Percentiles rank a stretch among this genome's conserved stretches.
These are phyloP conservation scores for Polytrichum commune DNA, from an alignment of 225 moss, liverwort and hornwort genomes.

Conservation along the genomic window DNA sequence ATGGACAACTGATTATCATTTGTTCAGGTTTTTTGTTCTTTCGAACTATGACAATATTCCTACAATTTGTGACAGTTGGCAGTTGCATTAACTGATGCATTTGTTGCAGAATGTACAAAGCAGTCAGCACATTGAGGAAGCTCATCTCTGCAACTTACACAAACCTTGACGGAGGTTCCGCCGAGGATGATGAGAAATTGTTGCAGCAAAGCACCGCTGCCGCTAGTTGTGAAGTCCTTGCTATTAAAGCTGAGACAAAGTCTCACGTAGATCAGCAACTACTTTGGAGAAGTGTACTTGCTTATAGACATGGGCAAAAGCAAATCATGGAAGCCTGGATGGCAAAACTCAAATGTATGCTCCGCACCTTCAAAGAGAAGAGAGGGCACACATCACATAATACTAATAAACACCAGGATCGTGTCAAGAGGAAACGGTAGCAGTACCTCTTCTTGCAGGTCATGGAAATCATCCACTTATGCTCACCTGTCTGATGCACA, in stretches of 20 bases:
- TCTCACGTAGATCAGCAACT: not conserved
- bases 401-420: not conserved
- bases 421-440: constrained; percentile 10
- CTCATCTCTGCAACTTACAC: constrained; percentile 11
- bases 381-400: not conserved
- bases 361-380: not conserved
- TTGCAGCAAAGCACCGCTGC: not conserved
- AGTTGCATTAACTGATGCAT: too few relatives aligned
- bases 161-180: constrained; percentile 7
- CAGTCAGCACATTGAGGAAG: constrained; percentile 12
- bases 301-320: constrained; percentile 16
- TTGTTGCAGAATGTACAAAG: constrained; percentile 9
- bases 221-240: not conserved
- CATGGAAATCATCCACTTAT: not conserved
- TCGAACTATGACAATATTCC: too few relatives aligned
- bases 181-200: constrained; percentile 8
- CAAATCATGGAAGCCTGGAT: constrained; percentile 15
- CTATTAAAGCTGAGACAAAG: not conserved
- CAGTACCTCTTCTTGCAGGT: not conserved
- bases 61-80: too few relatives aligned
- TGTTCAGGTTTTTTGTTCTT: too few relatives aligned
- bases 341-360: constrained; percentile 2
- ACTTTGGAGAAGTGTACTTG: constrained; percentile 4
- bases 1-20: too few relatives aligned
- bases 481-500: too few relatives aligned